Evolutionary conservation across 106 monocot species (phyloP).

Genomic region (Alisma plantagoaquatica): DNA sequence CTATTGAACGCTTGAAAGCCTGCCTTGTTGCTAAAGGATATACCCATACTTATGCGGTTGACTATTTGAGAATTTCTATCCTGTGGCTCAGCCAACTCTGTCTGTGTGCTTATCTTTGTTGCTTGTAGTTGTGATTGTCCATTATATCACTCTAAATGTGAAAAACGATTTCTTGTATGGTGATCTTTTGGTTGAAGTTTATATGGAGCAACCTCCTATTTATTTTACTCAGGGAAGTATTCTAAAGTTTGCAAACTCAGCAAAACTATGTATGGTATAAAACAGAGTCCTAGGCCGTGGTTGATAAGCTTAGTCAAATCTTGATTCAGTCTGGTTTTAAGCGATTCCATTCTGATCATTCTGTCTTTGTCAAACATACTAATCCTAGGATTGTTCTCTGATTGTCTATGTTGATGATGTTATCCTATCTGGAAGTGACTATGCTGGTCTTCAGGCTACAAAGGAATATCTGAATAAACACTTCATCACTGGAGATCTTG

Average conservation of each 20-base stretch:
- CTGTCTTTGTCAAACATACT: background rate
- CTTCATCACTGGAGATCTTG: too few species aligned
- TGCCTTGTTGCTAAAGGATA: background rate
- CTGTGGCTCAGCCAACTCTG: background rate
- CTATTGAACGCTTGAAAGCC: background rate
- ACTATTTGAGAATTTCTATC: background rate
- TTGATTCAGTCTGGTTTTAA: background rate
- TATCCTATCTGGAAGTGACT: too few species aligned
- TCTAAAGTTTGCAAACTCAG: background rate
- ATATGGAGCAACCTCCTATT: background rate
- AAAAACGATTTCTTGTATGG: background rate
- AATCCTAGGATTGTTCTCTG: too few species aligned
- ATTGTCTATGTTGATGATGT: background rate
- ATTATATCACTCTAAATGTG: background rate
- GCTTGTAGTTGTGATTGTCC: background rate
- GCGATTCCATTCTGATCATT: background rate
- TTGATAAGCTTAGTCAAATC: background rate
- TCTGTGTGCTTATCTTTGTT: background rate
- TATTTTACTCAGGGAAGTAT: background rate
- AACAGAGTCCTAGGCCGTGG: background rate
- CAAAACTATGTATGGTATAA: background rate
- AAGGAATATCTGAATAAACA: too few species aligned
- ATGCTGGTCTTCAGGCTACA: too few species aligned
- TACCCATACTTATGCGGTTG: background rate
- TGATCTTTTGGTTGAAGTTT: background rate